Base-by-base conservation (phyloP, 179 eudicot genomes). In the Carnegiea gigantea region DNA sequence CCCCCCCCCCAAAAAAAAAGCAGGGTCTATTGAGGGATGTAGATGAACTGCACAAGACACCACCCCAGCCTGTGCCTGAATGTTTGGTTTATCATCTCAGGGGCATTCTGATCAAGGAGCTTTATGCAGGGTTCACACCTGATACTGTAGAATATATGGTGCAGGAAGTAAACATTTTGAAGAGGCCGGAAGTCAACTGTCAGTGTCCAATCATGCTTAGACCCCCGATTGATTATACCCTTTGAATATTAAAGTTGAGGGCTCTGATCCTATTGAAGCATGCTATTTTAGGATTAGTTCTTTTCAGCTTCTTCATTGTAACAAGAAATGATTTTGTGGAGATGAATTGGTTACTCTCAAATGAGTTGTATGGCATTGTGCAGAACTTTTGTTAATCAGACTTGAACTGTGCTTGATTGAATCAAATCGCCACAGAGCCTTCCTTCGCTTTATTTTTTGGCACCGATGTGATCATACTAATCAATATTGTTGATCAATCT, bases 71-170 rank as follows among this genome's bases (percentile, higher is more conserved):
- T 44, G 24, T 82, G 51, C 87, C 87, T 78, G 77, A 46, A 14
- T 10, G 68, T 81, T 18, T 81, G 80, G 30, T 68, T 4, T 75
- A 77, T 20, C 53, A 76, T 54, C 82, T 84, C 38, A 84, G 54
- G 80, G 33, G 2, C 0, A 78, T 84, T 78, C 67, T 84, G 51
- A 28, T 75, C 5, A 40, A 78, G 62, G 84, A 74, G 59, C 80
- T 82, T 9, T 85, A 85, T 85, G 76, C 68, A 15, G 78, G 51
- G 28, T 85, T 82, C 38, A 46, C 14, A 26, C 87, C 84, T 48
- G 84, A 85, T 36, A 26, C 59, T 57, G 73, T 82, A 12, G 82
- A 57, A 26, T 33, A 23, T 75, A 60, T 85, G 70, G 33, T 70
- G 80, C 82, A 59, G 33, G 82, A 82, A 33, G 70, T 85, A 23